Evolutionary conservation across 2,329 filamentous ascomycete genomes (phyloP), one percentile per base, ranked within the genome.

Genomic region (Sclerotinia trifoliorum): DNA sequence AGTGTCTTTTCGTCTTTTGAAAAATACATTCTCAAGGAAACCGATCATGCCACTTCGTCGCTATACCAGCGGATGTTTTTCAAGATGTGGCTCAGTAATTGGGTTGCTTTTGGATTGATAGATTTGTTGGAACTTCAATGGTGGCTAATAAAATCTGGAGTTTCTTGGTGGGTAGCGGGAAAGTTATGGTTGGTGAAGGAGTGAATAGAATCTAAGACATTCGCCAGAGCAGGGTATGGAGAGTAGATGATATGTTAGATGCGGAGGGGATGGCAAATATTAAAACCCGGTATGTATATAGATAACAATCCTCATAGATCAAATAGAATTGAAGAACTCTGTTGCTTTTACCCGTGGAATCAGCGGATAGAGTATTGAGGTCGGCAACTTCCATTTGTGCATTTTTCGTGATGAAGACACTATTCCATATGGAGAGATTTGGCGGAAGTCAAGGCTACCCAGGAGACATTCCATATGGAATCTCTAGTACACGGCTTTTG

Each of bases 31-130:
- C 24, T 66, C 8, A 6, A 7, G 13, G 44, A 61, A n/a, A 58
- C 42, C 32, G 44, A 49, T 54, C 26, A 49, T 19, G 26, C 19
- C 15, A 24, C 48, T 54, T 46, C 35, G 15, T 24, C 35, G 13
- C 46, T 32, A n/a, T 55, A 69, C 26, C 35, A n/a, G 13, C 49
- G 46, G 17, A 54, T 42, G 13, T 15, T 68, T 19, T 32, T 68
- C 4, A 68, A 54, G 46, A 39, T 66, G 6, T 44, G 48, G 35
- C 52, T 66, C 21, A 60, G 54, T 60, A 46, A 66, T 35, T 46
- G 46, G 15, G 7, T 68, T 19, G 67, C 67, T 35, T 46, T 68
- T 3, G 67, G 67, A 32, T 65, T 52, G 52, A 21, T 46, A 21
- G 67, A 60, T 5, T 10, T 68, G 19, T 51, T 66, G n/a, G 35